Conservation (phyloP, 2,329 filamentous ascomycete species). For the Neurospora sp. region DNA sequence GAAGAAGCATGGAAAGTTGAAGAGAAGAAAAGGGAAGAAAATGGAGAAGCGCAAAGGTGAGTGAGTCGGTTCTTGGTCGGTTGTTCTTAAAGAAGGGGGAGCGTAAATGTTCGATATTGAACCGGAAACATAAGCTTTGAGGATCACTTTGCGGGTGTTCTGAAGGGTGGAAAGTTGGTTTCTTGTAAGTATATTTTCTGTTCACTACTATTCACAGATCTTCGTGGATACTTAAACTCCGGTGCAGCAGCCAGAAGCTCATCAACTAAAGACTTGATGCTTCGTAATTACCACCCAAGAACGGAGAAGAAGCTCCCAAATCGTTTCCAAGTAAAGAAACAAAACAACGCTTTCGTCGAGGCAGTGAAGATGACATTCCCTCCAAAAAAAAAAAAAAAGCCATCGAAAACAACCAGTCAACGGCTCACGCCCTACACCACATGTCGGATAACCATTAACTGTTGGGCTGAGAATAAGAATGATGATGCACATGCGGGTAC, state of each 20-base stretch:
- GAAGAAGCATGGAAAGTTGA: not conserved
- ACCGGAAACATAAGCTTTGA: no score
- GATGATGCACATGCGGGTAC: not conserved
- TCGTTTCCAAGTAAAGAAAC: not conserved
- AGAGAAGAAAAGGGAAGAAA: not conserved
- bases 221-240: not conserved
- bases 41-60: not conserved
- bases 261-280: not conserved
- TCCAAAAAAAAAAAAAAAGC: not conserved
- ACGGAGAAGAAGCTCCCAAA: not conserved
- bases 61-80: not conserved
- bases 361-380: not conserved
- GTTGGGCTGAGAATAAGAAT: not conserved
- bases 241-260: not conserved
- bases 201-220: no score
- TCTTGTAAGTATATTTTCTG: no score
- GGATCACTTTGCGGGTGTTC: no score
- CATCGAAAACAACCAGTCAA: not conserved
- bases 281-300: not conserved
- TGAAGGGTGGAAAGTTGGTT: no score
- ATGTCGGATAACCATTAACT: not conserved
- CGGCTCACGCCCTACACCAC: not conserved
- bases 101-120: no score
- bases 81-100: not conserved
- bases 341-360: not conserved